These are phyloP conservation scores for Athelia sp. DNA, from an alignment of 1,284 basidiomycete species.

Conservation along the genomic window DNA sequence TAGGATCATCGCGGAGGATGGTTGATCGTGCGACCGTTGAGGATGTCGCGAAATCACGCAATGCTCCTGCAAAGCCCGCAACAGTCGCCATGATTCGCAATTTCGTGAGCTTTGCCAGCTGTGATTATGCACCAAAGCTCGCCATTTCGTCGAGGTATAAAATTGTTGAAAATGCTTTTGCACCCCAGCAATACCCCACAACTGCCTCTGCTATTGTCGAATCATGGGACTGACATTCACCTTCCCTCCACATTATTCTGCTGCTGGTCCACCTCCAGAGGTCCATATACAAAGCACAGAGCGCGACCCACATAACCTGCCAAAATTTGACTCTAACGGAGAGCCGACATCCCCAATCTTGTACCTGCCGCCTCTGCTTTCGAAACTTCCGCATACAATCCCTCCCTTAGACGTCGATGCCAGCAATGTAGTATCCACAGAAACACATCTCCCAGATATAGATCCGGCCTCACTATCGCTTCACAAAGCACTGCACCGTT, in stretches of 20 bases:
- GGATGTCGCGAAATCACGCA: conserved; percentile 25
- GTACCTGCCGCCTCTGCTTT: conserved; percentile 78
- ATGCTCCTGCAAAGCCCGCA: conserved; percentile 7
- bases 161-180: too few species aligned
- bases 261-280: conserved; percentile 7
- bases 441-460: conserved; percentile 76
- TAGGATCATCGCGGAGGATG: too few species aligned
- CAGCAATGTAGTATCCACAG: conserved; percentile 50
- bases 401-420: conserved; percentile 18
- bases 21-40: not conserved
- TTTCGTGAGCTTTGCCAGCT: too few species aligned
- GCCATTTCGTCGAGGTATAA: too few species aligned
- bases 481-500: conserved; percentile 79
- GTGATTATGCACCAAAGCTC: too few species aligned
- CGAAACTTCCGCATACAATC: conserved; percentile 52
- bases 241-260: conserved; percentile 24
- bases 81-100: too few species aligned
- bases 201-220: too few species aligned
- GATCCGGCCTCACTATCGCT: conserved; percentile 80
- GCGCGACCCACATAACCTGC: conserved; percentile 60
- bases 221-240: conserved; percentile 23
- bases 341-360: conserved; percentile 48
- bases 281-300: conserved; percentile 8
- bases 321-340: conserved; percentile 41
- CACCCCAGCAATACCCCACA: too few species aligned